A percentile compares a stretch with the other conserved stretches of the same genome.
These are phyloP conservation scores for Adiantum capillusveneris DNA, from an alignment of 75 land plant species.

Conservation along the genomic window DNA sequence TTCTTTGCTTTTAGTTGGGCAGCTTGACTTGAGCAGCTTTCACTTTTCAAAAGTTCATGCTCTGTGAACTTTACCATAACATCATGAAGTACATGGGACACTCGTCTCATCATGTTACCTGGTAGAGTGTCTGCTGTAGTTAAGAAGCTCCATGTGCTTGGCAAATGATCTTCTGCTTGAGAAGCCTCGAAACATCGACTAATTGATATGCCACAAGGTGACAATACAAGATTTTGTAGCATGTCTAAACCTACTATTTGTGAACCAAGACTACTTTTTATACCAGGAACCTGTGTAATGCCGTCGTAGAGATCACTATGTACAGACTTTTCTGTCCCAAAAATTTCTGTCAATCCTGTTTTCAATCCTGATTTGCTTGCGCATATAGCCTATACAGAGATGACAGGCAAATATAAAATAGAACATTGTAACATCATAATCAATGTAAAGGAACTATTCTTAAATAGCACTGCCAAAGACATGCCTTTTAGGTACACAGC, in stretches of 20 bases:
- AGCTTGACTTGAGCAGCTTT: conserved; percentile 9
- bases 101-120: conserved; percentile 46
- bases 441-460: no score
- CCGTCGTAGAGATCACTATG: no score
- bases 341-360: no score
- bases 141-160: conserved; percentile 49
- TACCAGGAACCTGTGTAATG: not conserved
- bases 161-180: not conserved
- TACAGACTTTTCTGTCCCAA: no score
- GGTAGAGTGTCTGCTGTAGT: conserved; percentile 38
- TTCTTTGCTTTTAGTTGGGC: conserved; percentile 32
- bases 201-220: not conserved
- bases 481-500: no score
- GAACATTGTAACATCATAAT: no score
- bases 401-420: no score
- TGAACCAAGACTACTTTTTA: not conserved
- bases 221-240: not conserved
- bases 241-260: not conserved
- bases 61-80: conserved; percentile 57
- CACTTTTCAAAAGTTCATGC: conserved; percentile 62
- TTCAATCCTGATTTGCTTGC: no score
- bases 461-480: no score
- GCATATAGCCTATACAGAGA: no score
- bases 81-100: conserved; percentile 46
- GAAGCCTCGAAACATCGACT: not conserved